These are phyloP conservation scores for Claviceps sp. DNA, from an alignment of 2,329 filamentous ascomycete genomes.

Conservation along the genomic window DNA sequence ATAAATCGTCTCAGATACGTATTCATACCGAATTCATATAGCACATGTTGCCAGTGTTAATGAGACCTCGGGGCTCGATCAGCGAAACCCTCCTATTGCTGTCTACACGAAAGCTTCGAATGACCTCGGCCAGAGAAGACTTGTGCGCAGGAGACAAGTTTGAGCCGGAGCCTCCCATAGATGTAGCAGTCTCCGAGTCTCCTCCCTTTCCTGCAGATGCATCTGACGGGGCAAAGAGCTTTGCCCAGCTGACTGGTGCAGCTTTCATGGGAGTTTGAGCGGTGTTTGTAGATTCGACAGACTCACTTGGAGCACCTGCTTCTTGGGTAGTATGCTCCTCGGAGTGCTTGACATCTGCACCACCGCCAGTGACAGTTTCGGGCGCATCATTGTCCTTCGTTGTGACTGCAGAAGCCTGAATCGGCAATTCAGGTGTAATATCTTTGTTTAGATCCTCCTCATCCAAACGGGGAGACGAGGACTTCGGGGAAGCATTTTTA, in stretches of 20 bases:
- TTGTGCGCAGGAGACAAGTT: constrained; percentile 32
- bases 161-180: constrained; percentile 11
- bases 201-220: constrained; percentile 14
- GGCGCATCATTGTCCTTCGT: constrained; percentile 1
- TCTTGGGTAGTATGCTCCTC: constrained; percentile 10
- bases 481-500: background rate
- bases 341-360: constrained; percentile 12
- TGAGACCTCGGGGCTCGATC: constrained; percentile 80
- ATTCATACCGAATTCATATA: constrained; percentile 97
- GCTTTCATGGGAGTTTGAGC: constrained; percentile 16
- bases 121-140: constrained; percentile 60
- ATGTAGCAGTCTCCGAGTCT: constrained; percentile 7
- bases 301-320: constrained; percentile 9
- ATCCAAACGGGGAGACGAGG: background rate
- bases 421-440: background rate
- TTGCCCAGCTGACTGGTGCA: constrained; percentile 27
- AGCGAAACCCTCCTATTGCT: constrained; percentile 58
- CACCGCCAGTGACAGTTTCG: constrained; percentile 1
- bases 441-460: background rate
- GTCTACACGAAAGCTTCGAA: constrained; percentile 59
- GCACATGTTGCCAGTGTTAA: constrained; percentile 98
- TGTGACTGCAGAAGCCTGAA: background rate
- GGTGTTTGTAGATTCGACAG: constrained; percentile 10
- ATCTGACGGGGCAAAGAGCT: constrained; percentile 23
- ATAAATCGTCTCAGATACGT: background rate